Conservation (phyloP, 176 grass and related monocot genomes). For the Phoenix dactylifera region DNA sequence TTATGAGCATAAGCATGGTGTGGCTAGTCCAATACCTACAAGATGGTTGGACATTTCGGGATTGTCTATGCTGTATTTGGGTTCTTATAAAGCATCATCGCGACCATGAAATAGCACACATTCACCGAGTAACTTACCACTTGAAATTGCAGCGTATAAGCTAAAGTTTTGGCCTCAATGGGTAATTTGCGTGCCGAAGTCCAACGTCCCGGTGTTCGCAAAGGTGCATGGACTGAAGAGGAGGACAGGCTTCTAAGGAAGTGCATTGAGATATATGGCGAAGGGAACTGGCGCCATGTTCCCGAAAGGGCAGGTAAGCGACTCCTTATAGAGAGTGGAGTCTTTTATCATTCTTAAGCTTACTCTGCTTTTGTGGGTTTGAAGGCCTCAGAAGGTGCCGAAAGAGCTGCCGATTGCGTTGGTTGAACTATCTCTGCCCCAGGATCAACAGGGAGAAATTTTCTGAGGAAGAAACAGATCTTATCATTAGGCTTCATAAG, state of each 20-base stretch:
- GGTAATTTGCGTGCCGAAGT: too few relatives aligned
- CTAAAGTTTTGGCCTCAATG: too few relatives aligned
- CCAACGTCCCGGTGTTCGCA: neutral
- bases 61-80: too few relatives aligned
- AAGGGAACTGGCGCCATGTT: neutral
- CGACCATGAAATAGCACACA: too few relatives aligned
- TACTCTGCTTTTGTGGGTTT: neutral
- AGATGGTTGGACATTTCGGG: too few relatives aligned
- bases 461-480: neutral
- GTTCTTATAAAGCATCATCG: too few relatives aligned
- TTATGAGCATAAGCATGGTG: too few relatives aligned
- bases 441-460: slow-evolving; percentile 1
- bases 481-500: neutral
- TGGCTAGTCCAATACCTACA: too few relatives aligned
- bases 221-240: neutral
- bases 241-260: slow-evolving; percentile 1
- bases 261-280: neutral
- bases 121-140: too few relatives aligned
- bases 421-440: neutral
- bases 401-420: neutral
- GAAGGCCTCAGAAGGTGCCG: neutral
- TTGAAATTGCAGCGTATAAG: too few relatives aligned
- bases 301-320: neutral
- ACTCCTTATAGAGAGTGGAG: neutral
- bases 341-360: neutral